Conservation (phyloP, 2,329 filamentous ascomycete genomes). For the Fusarium poae region DNA sequence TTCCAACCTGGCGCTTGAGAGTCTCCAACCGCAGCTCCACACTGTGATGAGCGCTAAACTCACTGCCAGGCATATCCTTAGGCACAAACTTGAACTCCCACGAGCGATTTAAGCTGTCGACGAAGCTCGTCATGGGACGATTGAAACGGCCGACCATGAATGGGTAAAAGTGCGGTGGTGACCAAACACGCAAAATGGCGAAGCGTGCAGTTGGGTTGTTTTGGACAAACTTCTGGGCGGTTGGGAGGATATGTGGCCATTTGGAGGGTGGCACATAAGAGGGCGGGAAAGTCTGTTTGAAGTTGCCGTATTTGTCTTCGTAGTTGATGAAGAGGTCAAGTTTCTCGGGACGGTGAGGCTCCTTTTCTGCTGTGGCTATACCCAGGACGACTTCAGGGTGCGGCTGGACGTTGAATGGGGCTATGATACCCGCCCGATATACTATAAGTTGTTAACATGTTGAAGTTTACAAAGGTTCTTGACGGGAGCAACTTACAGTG, state of each 20-base stretch:
- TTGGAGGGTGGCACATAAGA: conserved; percentile 28
- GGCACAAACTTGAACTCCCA: conserved; percentile 51
- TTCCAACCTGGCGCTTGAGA: conserved; percentile 22
- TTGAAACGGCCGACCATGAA: conserved; percentile 45
- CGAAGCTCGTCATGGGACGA: conserved; percentile 41
- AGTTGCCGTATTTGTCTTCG: conserved; percentile 40
- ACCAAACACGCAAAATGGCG: conserved; percentile 48
- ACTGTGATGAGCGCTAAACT: conserved; percentile 40
- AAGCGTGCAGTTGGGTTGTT: conserved; percentile 41
- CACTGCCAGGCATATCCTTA: conserved; percentile 48
- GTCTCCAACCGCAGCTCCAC: conserved; percentile 23
- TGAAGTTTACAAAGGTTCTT: background rate
- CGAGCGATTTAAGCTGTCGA: conserved; percentile 44
- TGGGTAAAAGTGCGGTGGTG: conserved; percentile 50
- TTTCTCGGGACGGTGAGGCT: conserved; percentile 47
- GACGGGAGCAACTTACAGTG: conserved; percentile 32
- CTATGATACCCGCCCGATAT: conserved; percentile 46
- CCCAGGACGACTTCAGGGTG: conserved; percentile 38
- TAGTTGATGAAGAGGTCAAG: conserved; percentile 50
- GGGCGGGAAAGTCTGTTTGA: conserved; percentile 21
- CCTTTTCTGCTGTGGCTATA: conserved; percentile 39
- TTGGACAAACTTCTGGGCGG: conserved; percentile 29
- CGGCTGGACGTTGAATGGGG: conserved; percentile 40
- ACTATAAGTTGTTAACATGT: conserved; percentile 41
- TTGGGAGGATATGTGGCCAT: conserved; percentile 44